Base-by-base conservation (phyloP, 2,329 filamentous ascomycete genomes). In the Beauveria rudraprayagi region DNA sequence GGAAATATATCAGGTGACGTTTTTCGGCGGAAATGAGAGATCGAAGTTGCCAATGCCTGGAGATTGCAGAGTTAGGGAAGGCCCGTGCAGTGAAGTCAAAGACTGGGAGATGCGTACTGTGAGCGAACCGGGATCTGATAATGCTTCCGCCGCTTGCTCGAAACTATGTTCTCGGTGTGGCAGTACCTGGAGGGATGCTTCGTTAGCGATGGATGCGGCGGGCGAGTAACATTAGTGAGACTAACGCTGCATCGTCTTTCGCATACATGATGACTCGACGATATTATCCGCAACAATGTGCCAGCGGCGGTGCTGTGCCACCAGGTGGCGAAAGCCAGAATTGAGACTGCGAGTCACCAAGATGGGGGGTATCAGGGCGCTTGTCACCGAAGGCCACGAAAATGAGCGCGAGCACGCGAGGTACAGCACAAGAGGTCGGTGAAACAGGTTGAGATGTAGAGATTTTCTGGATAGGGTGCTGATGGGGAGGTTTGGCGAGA, bases 1-100 rank as follows among this genome's bases (percentile, higher is more conserved):
- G 92, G 69, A 95, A 96, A 78, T 95, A 97, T 66, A 97, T 81
- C 67, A 87, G 77, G 73, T 92, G 84, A 48, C 85, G 81, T 69
- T 90, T 85, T 66, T 91, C 87, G 28, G 87, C 88, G 72, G 90
- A 93, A 71, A 97, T 89, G 67, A 96, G 87, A 67, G 95, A 93
- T 60, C 93, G 90, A 51, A 99, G 81, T 76, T 94, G 90, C 86
- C 89, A 92, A 75, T 94, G 90, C 66, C 89, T 92, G 68, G 34
- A 63, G 74, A 62, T 75, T 77, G 67, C 34, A 24, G 54, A 63
- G n/a, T 50, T 50, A 59, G 58, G 5, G 5, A 19, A 8, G 9
- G 14, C n/a, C 8, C n/a, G 3, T 9, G 30, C 14, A 24, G 19
- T 4, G 10, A n/a, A 34, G 8, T 11, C 1, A 19, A n/a, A 16